A percentile compares a stretch with the other conserved stretches of the same genome.
These are phyloP conservation scores for Ganoderma sp. DNA, from an alignment of 1,284 basidiomycete species.

Conservation along the genomic window DNA sequence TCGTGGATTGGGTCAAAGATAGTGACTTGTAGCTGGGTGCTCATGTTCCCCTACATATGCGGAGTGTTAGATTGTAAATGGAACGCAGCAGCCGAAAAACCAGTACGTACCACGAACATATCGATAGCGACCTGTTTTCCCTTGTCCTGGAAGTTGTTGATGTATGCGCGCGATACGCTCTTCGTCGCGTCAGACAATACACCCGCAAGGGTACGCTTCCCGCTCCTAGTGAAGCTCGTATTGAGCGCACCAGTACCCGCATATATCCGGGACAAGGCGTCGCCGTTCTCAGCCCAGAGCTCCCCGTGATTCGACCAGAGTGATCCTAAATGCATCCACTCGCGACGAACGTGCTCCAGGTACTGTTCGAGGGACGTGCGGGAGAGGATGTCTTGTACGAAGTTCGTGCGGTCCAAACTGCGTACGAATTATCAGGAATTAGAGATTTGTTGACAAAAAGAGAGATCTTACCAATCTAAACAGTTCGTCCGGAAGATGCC, in stretches of 20 bases:
- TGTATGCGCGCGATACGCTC: conserved; percentile 93
- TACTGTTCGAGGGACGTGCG: conserved; percentile 79
- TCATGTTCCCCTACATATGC: conserved; percentile 81
- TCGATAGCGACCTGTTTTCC: conserved; percentile 95
- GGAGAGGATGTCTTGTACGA: conserved; percentile 92
- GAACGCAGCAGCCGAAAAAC: not conserved
- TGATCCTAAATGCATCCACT: conserved; percentile 72
- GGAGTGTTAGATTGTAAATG: not conserved
- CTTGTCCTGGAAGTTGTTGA: conserved; percentile 98
- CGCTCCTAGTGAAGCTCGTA: conserved; percentile 92
- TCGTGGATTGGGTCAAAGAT: conserved; percentile 97
- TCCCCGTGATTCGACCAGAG: conserved; percentile 91
- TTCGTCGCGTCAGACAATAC: conserved; percentile 96
- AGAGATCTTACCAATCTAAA: conserved; percentile 81
- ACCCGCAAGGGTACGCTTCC: conserved; percentile 91
- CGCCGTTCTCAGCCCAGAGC: conserved; percentile 97
- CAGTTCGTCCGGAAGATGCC: conserved; percentile 97
- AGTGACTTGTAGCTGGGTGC: conserved; percentile 84
- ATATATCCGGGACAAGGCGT: conserved; percentile 90
- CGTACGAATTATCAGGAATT: not conserved
- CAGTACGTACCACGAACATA: conserved; percentile 79
- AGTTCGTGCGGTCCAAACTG: conserved; percentile 97
- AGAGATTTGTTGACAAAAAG: not conserved
- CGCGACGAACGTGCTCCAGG: conserved; percentile 68
- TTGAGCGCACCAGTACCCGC: conserved; percentile 97